A percentile compares a stretch with the other conserved stretches of the same genome.
Conservation (phyloP, 129 eudicot genomes). For the Flaveria trinervia region DNA sequence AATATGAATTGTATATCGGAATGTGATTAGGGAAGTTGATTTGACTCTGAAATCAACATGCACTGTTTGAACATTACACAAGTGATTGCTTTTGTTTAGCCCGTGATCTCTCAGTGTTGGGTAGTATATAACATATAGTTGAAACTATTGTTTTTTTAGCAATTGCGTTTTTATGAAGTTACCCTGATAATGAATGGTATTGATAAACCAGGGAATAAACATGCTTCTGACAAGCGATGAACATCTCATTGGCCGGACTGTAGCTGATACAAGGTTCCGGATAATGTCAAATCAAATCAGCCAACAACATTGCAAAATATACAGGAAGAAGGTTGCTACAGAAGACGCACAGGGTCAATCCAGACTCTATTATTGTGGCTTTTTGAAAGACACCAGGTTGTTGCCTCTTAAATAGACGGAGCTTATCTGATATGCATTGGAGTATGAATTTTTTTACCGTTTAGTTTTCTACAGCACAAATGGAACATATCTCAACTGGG, state of each 20-base stretch:
- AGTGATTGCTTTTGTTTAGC: too few relatives aligned
- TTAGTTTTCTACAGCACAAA: conserved; percentile 66
- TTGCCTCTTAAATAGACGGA: conserved; percentile 12
- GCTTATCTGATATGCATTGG: conserved; percentile 19
- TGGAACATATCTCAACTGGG: conserved; percentile 88
- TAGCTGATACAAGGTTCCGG: conserved; percentile 64
- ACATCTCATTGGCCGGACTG: conserved; percentile 81
- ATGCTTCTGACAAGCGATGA: conserved; percentile 74
- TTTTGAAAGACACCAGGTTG: conserved; percentile 87
- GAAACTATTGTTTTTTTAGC: too few relatives aligned
- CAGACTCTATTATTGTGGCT: conserved; percentile 40
- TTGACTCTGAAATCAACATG: not conserved
- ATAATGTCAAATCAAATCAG: conserved; percentile 71
- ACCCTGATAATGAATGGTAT: conserved; percentile 23
- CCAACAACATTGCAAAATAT: conserved; percentile 74
- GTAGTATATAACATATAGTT: too few relatives aligned
- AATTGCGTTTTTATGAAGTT: conserved; percentile 19
- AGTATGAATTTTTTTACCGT: conserved; percentile 13
- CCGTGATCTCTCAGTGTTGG: too few relatives aligned
- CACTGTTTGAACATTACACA: too few relatives aligned
- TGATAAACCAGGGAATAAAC: conserved; percentile 65
- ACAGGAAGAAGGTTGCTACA: conserved; percentile 55
- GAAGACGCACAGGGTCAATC: conserved; percentile 58
- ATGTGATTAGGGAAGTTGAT: conserved; percentile 1
- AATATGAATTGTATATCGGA: not conserved